A percentile compares a stretch with the other conserved stretches of the same genome.
Conservation (phyloP, 129 eudicot genomes). For the Tanacetum coccineum region DNA sequence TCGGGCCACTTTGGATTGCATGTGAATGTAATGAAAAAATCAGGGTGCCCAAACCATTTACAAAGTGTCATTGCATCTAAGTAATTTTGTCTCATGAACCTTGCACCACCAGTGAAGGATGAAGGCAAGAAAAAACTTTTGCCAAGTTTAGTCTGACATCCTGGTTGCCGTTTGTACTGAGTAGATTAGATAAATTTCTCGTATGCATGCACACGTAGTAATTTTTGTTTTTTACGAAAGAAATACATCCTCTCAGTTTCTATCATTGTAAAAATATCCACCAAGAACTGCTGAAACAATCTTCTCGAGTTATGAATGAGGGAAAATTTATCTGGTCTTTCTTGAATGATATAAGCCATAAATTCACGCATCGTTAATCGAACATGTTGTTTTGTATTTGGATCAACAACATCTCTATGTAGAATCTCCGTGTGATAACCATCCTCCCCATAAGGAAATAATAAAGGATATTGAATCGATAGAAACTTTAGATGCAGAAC, state of each 20-base stretch:
- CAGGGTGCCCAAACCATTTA: background rate
- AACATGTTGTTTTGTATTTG: background rate
- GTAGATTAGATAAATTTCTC: background rate
- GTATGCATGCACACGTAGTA: background rate
- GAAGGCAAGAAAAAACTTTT: background rate
- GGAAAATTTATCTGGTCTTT: background rate
- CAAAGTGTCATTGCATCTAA: background rate
- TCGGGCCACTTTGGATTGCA: slow-evolving; percentile 13
- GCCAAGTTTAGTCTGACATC: background rate
- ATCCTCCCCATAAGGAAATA: background rate
- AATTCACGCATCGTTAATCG: background rate
- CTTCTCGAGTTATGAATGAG: background rate
- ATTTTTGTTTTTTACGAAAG: background rate
- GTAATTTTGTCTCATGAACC: background rate
- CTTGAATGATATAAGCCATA: background rate
- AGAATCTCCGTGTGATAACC: background rate
- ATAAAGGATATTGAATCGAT: no score
- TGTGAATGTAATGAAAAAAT: background rate
- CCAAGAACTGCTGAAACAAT: background rate
- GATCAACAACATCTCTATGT: background rate
- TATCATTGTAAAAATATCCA: background rate
- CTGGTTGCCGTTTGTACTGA: background rate
- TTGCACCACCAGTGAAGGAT: background rate
- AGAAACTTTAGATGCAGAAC: no score
- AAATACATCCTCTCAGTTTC: background rate